A percentile compares a stretch with the other conserved stretches of the same genome.
Conservation (phyloP, 305 asterid genomes). For the Plantago coronopus region DNA sequence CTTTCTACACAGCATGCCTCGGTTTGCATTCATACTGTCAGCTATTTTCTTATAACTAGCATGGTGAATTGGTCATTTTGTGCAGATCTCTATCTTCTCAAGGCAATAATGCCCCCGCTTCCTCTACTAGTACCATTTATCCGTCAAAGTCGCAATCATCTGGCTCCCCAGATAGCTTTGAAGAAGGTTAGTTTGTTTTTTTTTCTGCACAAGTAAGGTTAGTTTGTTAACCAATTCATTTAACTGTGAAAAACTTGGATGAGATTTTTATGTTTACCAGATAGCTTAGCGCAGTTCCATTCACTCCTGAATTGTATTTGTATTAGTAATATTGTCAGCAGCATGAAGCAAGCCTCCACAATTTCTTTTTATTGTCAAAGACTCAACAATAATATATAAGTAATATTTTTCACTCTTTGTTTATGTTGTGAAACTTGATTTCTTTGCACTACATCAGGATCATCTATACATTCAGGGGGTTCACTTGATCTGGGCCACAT, state of each 20-base stretch:
- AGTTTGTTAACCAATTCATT: too few relatives aligned
- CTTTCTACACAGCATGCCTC: neutral
- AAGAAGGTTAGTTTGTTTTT: conserved; percentile 36
- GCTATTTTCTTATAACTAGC: neutral
- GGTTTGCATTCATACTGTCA: neutral
- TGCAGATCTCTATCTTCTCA: conserved; percentile 25
- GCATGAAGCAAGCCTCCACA: neutral
- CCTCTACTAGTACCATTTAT: conserved; percentile 25
- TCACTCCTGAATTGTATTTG: too few relatives aligned
- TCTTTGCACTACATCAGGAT: neutral
- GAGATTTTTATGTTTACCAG: too few relatives aligned
- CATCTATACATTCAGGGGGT: neutral
- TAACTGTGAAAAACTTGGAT: too few relatives aligned
- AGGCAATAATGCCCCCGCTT: conserved; percentile 17
- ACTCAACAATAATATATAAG: too few relatives aligned
- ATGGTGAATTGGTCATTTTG: neutral
- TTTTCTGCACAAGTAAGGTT: too few relatives aligned
- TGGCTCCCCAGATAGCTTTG: conserved; percentile 40
- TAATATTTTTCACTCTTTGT: too few relatives aligned
- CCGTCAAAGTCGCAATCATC: conserved; percentile 35
- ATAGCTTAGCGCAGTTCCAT: too few relatives aligned
- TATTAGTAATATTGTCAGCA: neutral
- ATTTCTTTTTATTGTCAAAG: neutral
- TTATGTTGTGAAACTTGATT: neutral
- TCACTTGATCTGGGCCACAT: conserved; percentile 8